Evolutionary conservation across 148 eudicot species (phyloP), one percentile per base, ranked within the genome.

Genomic region (Mesembryanthemum crystallinum): DNA sequence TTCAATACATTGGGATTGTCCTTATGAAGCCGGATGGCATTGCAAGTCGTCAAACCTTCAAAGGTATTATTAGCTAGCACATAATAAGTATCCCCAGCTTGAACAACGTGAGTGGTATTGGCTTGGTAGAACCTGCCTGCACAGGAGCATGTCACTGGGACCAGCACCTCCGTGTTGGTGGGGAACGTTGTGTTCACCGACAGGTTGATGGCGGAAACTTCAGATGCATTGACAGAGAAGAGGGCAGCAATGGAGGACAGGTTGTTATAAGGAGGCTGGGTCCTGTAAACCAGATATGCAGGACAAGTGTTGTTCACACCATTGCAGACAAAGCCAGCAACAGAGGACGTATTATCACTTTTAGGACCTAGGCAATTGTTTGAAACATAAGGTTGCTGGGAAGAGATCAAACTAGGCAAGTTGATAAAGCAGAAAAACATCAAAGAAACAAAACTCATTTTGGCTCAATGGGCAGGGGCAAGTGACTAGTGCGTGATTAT

Each of bases 141-240:
- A 69, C 97, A 91, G 1, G 97, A 90, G 77, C 98, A 94, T 13
- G 54, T 84, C 20, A 90, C 80, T 0, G 98, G 96, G 49, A 94
- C 82, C 7, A 92, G 88, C 24, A 94, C 88, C 72, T 78, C 73
- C n/a, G n/a, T n/a, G n/a, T n/a, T n/a, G n/a, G n/a, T n/a, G n/a
- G n/a, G n/a, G n/a, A n/a, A n/a, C n/a, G 13, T 76, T 82, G 67
- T 83, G 29, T 71, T 74, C 21, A 52, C 64, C 0, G 89, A 23
- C 23, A 87, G 84, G 47, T 92, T 91, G 42, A 54, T 81, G 21
- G 89, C 66, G 45, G 80, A 85, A 64, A 84, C 51, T 54, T 78
- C 79, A 58, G 90, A 75, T 8, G 85, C 39, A 51, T 87, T 71
- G 11, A 73, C 77, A 18, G 77, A 74, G 10, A 90, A 58, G 51